A percentile compares a stretch with the other conserved stretches of the same genome.
Conservation (phyloP, 1,139 yeast genomes). For the Eremothecium sinecaudum region DNA sequence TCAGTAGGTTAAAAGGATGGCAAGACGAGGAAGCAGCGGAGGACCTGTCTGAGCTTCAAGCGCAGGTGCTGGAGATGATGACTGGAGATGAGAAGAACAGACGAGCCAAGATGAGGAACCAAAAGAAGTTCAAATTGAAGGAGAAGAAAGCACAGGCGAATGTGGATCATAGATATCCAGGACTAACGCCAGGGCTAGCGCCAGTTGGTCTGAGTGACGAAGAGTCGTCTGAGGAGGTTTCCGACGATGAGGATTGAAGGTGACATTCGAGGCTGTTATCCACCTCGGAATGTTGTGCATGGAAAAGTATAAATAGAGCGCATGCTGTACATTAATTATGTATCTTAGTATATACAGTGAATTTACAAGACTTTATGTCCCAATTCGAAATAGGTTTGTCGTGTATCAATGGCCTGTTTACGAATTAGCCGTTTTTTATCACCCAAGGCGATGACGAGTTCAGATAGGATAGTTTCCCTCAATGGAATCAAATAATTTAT, state of each 20-base stretch:
- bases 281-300: no score
- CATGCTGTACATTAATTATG: no score
- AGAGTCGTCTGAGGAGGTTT: constrained; percentile 31
- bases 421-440: constrained; percentile 70
- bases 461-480: constrained; percentile 41
- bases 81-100: constrained; percentile 16
- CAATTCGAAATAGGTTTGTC: constrained; percentile 62
- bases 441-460: constrained; percentile 49
- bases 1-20: constrained; percentile 39
- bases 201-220: constrained; percentile 61
- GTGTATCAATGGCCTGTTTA: constrained; percentile 63
- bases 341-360: constrained; percentile 1
- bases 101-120: constrained; percentile 24
- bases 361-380: constrained; percentile 19
- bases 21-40: constrained; percentile 37
- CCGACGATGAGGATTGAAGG: background rate
- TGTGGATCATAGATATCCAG: constrained; percentile 40
- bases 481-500: constrained; percentile 44
- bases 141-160: constrained; percentile 19
- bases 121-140: constrained; percentile 20
- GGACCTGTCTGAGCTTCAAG: constrained; percentile 39
- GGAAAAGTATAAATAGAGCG: no score
- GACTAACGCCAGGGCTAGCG: constrained; percentile 86
- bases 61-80: constrained; percentile 34
- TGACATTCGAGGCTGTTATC: no score